Base-by-base conservation (phyloP, 192 early-diverging fungal genomes). In the Mortierella hygrophila region DNA sequence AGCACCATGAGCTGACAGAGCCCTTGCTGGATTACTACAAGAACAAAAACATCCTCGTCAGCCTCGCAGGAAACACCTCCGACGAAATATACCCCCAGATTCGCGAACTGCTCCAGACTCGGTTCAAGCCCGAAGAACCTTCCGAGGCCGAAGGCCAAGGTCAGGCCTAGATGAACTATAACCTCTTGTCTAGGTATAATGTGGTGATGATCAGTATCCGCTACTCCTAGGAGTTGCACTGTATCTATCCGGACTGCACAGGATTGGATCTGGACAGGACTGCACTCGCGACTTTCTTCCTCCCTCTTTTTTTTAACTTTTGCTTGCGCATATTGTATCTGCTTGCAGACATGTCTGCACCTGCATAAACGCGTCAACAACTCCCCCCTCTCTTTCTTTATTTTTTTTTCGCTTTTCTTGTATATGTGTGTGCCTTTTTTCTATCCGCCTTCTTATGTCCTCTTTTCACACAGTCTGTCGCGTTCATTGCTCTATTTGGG, bases 51-150 rank as follows among this genome's bases (percentile, higher is more conserved):
- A 90, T 96, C 46, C 90, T 98, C 49, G 82, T 92, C 21, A 93
- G 90, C 70, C 94, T 97, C 78, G 68, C 80, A 4, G 98, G 97
- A 41, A 88, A 90, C 7, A 98, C 98, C 10, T 97, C 96, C 21
- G 98, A 98, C 74, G 92, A 96, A 82, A 98, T 99, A 85, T 98
- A 95, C 88, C 98, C 98, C 8, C 91, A 96, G 90, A 93, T 99
- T 76, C 79, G 79, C 20, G 78, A 86, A 7, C 72, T 86, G 29
- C 65, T 86, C 2, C 84, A 86, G 54, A 21, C 75, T 13, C 84
- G 84, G 4, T 86, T 86, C 38, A 86, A 77, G 54, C 84, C 78
- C 7, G 84, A 86, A 46, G 84, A 83, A 3, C 10, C 68, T 15
- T 9, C 77, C 23, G 82, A 55, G 54, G 77, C 35, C 46, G 9